Evolutionary conservation across 1,284 basidiomycete species (phyloP).

Genomic region (Marasmius oreades): DNA sequence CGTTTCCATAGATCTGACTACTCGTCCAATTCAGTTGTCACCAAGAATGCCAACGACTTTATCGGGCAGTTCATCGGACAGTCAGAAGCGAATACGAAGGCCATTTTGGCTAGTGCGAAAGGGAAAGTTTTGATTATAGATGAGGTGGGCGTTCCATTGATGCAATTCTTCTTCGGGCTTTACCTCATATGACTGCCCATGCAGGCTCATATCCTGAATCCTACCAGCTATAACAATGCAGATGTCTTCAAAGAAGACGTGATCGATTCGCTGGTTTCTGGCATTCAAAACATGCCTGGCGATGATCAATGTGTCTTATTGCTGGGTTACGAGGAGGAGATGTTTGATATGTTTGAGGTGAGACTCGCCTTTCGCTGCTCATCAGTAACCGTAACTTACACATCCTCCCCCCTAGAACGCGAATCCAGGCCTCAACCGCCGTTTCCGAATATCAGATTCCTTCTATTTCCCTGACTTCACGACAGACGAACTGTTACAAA

Average conservation of each 20-base stretch:
- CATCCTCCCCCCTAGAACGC: conserved; percentile 44
- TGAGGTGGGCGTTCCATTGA: conserved; percentile 39
- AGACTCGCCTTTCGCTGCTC: conserved; percentile 11
- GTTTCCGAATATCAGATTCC: conserved; percentile 62
- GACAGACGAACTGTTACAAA: conserved; percentile 45
- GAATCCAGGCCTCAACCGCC: conserved; percentile 58
- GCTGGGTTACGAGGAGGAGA: conserved; percentile 60
- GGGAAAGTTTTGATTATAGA: conserved; percentile 69
- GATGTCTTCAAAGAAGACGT: conserved; percentile 63
- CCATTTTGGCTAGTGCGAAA: conserved; percentile 48
- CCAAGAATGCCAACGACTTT: conserved; percentile 63
- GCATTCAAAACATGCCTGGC: conserved; percentile 62
- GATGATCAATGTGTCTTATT: conserved; percentile 67
- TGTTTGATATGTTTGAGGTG: conserved; percentile 71
- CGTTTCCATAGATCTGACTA: conserved; percentile 1
- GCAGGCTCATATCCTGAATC: conserved; percentile 65
- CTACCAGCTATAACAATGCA: conserved; percentile 23
- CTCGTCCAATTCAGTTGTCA: conserved; percentile 39
- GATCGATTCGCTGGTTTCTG: conserved; percentile 69
- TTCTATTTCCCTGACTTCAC: conserved; percentile 66
- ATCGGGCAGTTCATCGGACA: conserved; percentile 51
- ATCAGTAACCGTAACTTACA: background rate
- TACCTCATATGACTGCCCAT: background rate
- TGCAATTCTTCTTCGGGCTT: background rate
- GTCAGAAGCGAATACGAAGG: conserved; percentile 60